These are phyloP conservation scores for Thecaphora thlaspeos DNA, from an alignment of 1,284 basidiomycete species.

Conservation along the genomic window DNA sequence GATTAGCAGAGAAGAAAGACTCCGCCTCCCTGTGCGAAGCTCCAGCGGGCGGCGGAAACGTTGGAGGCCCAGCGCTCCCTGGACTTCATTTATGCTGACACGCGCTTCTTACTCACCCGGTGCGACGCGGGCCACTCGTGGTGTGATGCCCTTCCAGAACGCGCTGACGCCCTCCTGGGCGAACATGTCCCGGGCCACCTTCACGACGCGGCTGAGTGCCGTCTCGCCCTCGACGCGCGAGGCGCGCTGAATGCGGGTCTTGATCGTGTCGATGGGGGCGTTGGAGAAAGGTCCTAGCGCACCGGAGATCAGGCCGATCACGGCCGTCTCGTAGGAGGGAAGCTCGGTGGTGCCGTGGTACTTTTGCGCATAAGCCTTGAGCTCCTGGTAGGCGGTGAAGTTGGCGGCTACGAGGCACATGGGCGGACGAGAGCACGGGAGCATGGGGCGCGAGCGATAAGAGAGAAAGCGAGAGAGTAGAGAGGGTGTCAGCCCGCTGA, in stretches of 20 bases:
- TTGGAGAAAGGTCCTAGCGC: slow-evolving; percentile 96
- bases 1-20: too few species aligned
- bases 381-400: slow-evolving; percentile 96
- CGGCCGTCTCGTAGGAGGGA: slow-evolving; percentile 83
- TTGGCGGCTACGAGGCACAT: slow-evolving; percentile 69
- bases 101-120: slow-evolving; percentile 64
- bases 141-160: slow-evolving; percentile 85
- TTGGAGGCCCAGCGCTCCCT: too few species aligned
- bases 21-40: too few species aligned
- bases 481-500: too few species aligned
- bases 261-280: slow-evolving; percentile 96
- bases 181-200: slow-evolving; percentile 90
- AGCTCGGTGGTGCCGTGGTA: slow-evolving; percentile 67
- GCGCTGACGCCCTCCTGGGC: slow-evolving; percentile 80
- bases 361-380: slow-evolving; percentile 77
- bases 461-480: too few species aligned
- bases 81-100: too few species aligned
- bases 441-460: background rate
- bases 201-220: slow-evolving; percentile 70
- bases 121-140: slow-evolving; percentile 90
- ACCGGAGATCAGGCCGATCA: slow-evolving; percentile 90
- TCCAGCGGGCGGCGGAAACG: too few species aligned
- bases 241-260: slow-evolving; percentile 80
- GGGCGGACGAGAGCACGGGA: background rate
- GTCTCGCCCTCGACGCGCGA: slow-evolving; percentile 74